Conservation (phyloP, 1,139 yeast species). For the Saccharomyces pastorianus region DNA sequence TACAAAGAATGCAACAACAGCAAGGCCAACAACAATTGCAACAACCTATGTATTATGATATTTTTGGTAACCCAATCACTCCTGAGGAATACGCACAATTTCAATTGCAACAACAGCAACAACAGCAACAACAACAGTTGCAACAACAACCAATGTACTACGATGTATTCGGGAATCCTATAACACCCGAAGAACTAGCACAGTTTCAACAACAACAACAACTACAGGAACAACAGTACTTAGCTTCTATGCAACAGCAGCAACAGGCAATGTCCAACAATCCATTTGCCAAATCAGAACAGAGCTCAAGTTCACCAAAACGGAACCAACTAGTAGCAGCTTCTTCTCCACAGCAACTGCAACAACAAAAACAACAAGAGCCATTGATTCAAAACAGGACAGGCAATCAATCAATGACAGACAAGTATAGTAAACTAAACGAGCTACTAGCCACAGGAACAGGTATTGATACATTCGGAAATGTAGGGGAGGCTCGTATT, state of each 20-base stretch:
- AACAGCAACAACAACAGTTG: constrained; percentile 27
- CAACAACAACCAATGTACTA: constrained; percentile 12
- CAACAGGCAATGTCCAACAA: constrained; percentile 7
- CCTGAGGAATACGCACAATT: constrained; percentile 34
- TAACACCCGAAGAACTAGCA: constrained; percentile 12
- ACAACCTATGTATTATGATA: constrained; percentile 43
- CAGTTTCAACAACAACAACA: constrained; percentile 22
- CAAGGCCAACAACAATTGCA: constrained; percentile 37
- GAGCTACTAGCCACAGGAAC: constrained; percentile 76
- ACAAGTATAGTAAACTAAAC: constrained; percentile 67
- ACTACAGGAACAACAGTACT: constrained; percentile 27
- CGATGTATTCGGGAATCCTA: not conserved
- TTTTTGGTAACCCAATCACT: constrained; percentile 73
- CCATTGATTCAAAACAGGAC: constrained; percentile 39
- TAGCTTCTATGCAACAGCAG: constrained; percentile 29
- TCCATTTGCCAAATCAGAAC: constrained; percentile 5
- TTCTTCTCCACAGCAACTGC: constrained; percentile 14
- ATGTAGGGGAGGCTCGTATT: constrained; percentile 78
- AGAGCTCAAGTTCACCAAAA: constrained; percentile 27
- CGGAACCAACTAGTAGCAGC: constrained; percentile 23
- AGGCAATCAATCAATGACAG: constrained; percentile 40
- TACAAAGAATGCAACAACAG: constrained; percentile 43
- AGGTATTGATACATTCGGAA: constrained; percentile 93
- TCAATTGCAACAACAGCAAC: constrained; percentile 33
- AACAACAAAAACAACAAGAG: constrained; percentile 24